phyloP scores from a whole-genome alignment of 2,329 filamentous ascomycete genomes.

The Huntiella savannae region DNA sequence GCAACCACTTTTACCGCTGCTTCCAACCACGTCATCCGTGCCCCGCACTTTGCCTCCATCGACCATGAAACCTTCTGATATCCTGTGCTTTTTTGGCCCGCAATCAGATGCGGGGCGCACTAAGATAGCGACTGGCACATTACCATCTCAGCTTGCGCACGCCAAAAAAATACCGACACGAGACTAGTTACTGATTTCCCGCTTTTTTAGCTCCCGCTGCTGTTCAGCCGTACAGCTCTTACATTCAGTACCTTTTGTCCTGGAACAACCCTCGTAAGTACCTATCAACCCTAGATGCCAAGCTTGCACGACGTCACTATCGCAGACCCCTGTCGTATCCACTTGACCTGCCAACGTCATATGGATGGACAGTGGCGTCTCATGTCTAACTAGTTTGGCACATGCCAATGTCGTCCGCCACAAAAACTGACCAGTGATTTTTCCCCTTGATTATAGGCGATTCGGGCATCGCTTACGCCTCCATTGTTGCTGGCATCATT shows the following conservation, averaged over 20 bases:
- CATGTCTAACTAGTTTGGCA: background rate
- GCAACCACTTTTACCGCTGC: background rate
- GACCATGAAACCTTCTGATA: background rate
- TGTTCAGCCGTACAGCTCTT: slow-evolving; percentile 50
- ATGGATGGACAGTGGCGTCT: background rate
- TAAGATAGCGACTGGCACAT: background rate
- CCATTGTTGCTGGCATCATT: slow-evolving; percentile 40
- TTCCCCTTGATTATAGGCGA: slow-evolving; percentile 26
- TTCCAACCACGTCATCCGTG: slow-evolving; percentile 7
- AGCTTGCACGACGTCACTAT: no score
- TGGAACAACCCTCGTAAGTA: slow-evolving; percentile 48
- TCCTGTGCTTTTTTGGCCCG: background rate
- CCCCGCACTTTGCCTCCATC: slow-evolving; percentile 2
- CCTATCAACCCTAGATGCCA: no score
- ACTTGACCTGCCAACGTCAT: no score
- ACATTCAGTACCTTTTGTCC: slow-evolving; percentile 49
- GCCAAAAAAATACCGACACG: no score
- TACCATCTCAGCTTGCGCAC: no score
- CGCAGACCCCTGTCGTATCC: no score
- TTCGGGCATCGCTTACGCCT: slow-evolving; percentile 43
- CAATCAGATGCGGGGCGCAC: background rate
- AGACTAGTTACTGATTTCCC: slow-evolving; percentile 1
- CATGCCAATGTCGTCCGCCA: background rate
- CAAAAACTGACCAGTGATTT: background rate
- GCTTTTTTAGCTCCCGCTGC: slow-evolving; percentile 5